Evolutionary conservation across 257 asterid species (phyloP).

Genomic region (Solanum stenotomum): DNA sequence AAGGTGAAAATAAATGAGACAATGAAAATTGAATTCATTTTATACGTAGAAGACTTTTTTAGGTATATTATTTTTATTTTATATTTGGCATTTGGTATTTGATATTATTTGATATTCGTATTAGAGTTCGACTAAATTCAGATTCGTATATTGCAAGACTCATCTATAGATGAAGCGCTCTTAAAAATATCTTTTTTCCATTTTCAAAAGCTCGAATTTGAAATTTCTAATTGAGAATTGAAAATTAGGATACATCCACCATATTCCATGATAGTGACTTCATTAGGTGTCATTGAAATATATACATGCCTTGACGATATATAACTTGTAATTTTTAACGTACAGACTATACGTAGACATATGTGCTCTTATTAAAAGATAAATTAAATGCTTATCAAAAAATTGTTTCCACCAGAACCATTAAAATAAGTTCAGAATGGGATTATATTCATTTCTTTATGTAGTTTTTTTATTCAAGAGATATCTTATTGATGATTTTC

Average conservation of each 20-base stretch:
- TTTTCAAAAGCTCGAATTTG: fast-evolving
- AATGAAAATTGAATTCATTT: neutral
- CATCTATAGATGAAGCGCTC: fast-evolving
- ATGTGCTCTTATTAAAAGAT: neutral
- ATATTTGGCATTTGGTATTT: no score
- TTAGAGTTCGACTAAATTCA: fast-evolving
- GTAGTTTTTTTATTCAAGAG: neutral
- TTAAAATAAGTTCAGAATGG: neutral
- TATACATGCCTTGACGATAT: neutral
- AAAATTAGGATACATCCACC: neutral
- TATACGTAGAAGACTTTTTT: neutral
- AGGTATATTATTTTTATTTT: neutral
- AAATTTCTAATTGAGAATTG: neutral
- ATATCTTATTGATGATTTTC: neutral
- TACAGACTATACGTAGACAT: neutral
- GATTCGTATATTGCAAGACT: fast-evolving
- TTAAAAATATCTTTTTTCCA: neutral
- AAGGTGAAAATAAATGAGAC: neutral
- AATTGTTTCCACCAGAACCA: neutral
- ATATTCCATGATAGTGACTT: neutral
- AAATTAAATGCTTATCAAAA: neutral
- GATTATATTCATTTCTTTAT: neutral
- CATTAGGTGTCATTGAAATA: neutral
- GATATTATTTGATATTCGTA: fast-evolving
- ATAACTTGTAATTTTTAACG: neutral